phyloP scores from a whole-genome alignment of 352 stramenopile genomes.

The Chrysophaeum taylorii region DNA sequence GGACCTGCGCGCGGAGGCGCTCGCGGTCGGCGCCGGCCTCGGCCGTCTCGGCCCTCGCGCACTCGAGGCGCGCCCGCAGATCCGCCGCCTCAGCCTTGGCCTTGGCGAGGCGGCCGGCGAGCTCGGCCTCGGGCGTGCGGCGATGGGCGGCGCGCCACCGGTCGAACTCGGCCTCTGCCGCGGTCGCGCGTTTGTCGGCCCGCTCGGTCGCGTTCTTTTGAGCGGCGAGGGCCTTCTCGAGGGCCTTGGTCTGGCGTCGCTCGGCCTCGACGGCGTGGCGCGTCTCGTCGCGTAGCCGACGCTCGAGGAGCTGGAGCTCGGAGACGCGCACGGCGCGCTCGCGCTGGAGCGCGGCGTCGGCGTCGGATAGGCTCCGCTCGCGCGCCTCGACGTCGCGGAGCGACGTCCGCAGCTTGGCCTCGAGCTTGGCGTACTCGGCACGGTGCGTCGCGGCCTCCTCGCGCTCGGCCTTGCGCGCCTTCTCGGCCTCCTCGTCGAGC shows the following conservation, averaged over 20 bases:
- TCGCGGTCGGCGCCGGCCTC: slow-evolving; percentile 2
- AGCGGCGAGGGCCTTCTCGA: slow-evolving; percentile 14
- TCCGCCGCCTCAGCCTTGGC: slow-evolving; percentile 20
- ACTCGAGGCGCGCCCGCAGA: slow-evolving; percentile 16
- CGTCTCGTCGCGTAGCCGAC: slow-evolving; percentile 19
- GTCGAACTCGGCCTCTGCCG: slow-evolving; percentile 20
- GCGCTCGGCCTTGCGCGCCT: slow-evolving; percentile 7
- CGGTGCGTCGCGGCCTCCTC: slow-evolving; percentile 10
- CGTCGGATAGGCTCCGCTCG: slow-evolving; percentile 14
- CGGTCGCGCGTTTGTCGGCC: not conserved
- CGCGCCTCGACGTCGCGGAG: slow-evolving; percentile 20
- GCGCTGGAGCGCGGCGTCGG: slow-evolving; percentile 20
- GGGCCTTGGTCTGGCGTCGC: not conserved
- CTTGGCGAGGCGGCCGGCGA: slow-evolving; percentile 19
- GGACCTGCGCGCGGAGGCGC: slow-evolving; percentile 17
- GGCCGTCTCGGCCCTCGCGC: slow-evolving; percentile 12
- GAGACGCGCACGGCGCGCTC: slow-evolving; percentile 5
- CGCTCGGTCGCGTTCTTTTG: not conserved
- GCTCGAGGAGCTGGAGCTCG: slow-evolving; percentile 22
- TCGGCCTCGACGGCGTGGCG: slow-evolving; percentile 18
- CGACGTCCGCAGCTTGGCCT: slow-evolving; percentile 14
- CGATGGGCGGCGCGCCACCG: slow-evolving; percentile 18
- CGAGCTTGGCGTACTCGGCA: slow-evolving; percentile 5
- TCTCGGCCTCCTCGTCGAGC: slow-evolving; percentile 22
- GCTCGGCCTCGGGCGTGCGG: slow-evolving; percentile 22